These are phyloP conservation scores for Leptodontidium sp. DNA, from an alignment of 2,329 filamentous ascomycete species.

Conservation along the genomic window DNA sequence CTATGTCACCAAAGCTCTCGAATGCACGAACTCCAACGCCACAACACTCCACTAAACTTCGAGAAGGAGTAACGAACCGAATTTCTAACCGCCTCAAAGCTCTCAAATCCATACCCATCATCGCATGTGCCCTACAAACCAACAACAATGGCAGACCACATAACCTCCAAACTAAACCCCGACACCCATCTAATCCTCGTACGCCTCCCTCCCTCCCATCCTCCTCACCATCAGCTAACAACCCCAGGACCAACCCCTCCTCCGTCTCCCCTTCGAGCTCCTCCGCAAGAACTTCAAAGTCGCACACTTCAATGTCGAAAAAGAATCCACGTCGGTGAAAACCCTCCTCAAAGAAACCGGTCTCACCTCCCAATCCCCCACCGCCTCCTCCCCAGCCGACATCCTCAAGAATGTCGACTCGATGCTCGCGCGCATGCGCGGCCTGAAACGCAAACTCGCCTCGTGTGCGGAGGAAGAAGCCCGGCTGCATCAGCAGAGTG, in stretches of 20 bases:
- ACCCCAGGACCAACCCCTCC: conserved; percentile 85
- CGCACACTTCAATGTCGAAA: conserved; percentile 79
- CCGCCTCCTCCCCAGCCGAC: conserved; percentile 73
- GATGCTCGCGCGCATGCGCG: conserved; percentile 86
- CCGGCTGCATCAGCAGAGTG: conserved; percentile 76
- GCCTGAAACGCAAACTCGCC: conserved; percentile 86
- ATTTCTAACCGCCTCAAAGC: background rate
- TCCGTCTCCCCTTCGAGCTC: conserved; percentile 91
- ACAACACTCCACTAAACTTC: background rate
- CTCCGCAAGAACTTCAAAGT: conserved; percentile 94
- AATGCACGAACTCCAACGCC: background rate
- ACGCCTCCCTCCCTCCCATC: conserved; percentile 37
- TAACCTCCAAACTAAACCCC: conserved; percentile 74
- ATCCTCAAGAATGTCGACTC: conserved; percentile 83
- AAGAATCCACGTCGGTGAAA: conserved; percentile 70
- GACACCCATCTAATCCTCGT: conserved; percentile 80
- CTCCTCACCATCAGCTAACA: conserved; percentile 30
- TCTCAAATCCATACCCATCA: background rate
- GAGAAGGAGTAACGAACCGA: background rate
- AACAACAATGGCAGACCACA: conserved; percentile 63
- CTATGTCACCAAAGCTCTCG: background rate
- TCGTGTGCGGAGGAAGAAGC: conserved; percentile 81
- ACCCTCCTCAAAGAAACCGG: conserved; percentile 69
- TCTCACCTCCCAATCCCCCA: conserved; percentile 50
- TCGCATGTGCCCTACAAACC: background rate